Evolutionary conservation across 2,329 filamentous ascomycete species (phyloP).

Genomic region (Claviceps maximensis): DNA sequence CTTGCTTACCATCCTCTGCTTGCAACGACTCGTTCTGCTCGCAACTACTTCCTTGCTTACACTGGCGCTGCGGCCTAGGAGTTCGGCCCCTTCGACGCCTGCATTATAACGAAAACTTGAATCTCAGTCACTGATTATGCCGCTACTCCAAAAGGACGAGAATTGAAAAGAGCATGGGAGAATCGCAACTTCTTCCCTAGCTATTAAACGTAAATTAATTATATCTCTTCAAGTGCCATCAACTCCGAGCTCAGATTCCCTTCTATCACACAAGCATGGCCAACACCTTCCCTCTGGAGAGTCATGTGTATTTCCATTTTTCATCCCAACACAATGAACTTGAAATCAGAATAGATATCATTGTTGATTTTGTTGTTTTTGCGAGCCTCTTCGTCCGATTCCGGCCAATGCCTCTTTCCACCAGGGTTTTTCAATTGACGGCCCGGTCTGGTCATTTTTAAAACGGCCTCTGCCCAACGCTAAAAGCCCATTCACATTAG

Average conservation of each 20-base stretch:
- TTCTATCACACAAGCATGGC: not conserved
- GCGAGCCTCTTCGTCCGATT: too few relatives aligned
- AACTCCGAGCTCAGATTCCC: not conserved
- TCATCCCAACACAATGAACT: not conserved
- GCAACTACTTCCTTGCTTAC: too few relatives aligned
- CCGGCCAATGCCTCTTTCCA: not conserved
- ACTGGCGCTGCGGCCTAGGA: too few relatives aligned
- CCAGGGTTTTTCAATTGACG: not conserved
- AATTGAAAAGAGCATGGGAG: not conserved
- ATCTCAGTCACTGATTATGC: too few relatives aligned
- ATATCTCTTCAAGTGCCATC: not conserved
- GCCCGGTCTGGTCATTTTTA: not conserved
- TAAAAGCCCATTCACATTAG: conserved; percentile 2
- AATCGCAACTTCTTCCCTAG: not conserved
- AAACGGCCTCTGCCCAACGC: conserved; percentile 18
- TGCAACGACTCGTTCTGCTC: too few relatives aligned
- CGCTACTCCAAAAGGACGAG: not conserved
- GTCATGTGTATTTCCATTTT: not conserved
- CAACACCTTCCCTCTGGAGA: too few relatives aligned
- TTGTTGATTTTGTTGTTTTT: not conserved
- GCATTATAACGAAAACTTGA: too few relatives aligned
- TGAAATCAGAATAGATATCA: not conserved
- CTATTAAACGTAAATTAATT: not conserved
- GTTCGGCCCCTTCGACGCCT: too few relatives aligned
- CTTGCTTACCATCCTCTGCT: too few relatives aligned